Base-by-base conservation (phyloP, 1,139 yeast genomes). In the Geotrichum fermentans region DNA sequence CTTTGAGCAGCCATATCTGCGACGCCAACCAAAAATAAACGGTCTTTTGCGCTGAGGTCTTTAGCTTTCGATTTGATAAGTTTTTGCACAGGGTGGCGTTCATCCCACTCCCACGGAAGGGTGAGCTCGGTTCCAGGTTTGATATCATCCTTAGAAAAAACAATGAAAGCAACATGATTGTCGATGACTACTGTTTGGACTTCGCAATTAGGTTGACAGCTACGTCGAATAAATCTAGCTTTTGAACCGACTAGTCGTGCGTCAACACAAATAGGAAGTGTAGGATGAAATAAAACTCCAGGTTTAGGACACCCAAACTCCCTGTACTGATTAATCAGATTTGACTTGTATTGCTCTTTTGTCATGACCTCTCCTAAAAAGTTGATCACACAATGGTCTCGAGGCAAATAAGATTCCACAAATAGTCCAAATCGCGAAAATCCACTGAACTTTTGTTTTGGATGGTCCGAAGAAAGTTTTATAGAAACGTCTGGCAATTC, bases 81-180 rank as follows among this genome's bases (percentile, higher is more conserved):
- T 56, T 73, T 74, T 50, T 71, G 69, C 34, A 87, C 84, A 1
- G 97, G 96, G 62, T 89, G 96, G 11, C 68, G 58, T 4, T 67
- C 62, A 62, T 89, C 96, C 96, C 96, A 90, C 55, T 83, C 87
- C 97, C 97, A 90, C 1, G 79, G 79, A 21, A 87, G 68, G 0
- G 94, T 75, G 33, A 90, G 68, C 63, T 90, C 97, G 36, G 78
- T 75, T 36, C 81, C 88, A 13, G 71, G 59, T 47, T 71, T 71
- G 20, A 90, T 78, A 2, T 77, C 77, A 47, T 73, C 75, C 1
- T 76, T 64, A 0, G 96, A 79, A 38, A 73, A 73, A 5, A 86
- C 75, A 10, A 79, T 70, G 61, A 86, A 81, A 51, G 73, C 75
- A 36, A 86, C 72, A 4, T 65, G 56, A 37, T 69, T 66, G 24